A percentile compares a stretch with the other conserved stretches of the same genome.
Evolutionary conservation across 257 asterid genomes (phyloP).

Genomic region (Capsicum baccatum): DNA sequence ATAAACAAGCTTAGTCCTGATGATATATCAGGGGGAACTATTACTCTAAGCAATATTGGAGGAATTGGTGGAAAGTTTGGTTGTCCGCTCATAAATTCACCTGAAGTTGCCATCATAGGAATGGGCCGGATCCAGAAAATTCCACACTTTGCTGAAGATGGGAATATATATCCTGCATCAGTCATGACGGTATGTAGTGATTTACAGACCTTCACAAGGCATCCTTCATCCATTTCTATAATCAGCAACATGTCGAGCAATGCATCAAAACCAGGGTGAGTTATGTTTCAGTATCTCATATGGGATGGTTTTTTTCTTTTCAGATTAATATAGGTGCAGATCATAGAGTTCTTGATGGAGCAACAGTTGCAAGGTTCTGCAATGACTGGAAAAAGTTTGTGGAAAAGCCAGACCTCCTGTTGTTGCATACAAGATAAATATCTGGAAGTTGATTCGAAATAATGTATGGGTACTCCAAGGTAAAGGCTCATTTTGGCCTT

Average conservation of each 20-base stretch:
- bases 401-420: conserved; percentile 86
- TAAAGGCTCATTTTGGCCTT: conserved; percentile 11
- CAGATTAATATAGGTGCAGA: conserved; percentile 91
- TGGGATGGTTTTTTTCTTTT: neutral
- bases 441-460: neutral
- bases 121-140: conserved; percentile 83
- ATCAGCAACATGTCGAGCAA: neutral
- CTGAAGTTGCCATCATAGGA: conserved; percentile 92
- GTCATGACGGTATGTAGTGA: conserved; percentile 71
- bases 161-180: conserved; percentile 65
- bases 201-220: neutral
- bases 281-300: conserved; percentile 18
- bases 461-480: neutral
- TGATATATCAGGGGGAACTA: conserved; percentile 84
- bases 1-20: conserved; percentile 83
- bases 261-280: conserved; percentile 1
- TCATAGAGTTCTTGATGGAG: conserved; percentile 94
- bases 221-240: neutral
- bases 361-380: conserved; percentile 90
- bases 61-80: conserved; percentile 97
- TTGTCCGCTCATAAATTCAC: conserved; percentile 81
- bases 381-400: conserved; percentile 81
- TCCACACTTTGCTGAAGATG: conserved; percentile 68
- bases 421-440: conserved; percentile 73
- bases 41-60: conserved; percentile 91